These are phyloP conservation scores for Ambrosiella cleistominuta DNA, from an alignment of 2,329 filamentous ascomycete species.

Conservation along the genomic window DNA sequence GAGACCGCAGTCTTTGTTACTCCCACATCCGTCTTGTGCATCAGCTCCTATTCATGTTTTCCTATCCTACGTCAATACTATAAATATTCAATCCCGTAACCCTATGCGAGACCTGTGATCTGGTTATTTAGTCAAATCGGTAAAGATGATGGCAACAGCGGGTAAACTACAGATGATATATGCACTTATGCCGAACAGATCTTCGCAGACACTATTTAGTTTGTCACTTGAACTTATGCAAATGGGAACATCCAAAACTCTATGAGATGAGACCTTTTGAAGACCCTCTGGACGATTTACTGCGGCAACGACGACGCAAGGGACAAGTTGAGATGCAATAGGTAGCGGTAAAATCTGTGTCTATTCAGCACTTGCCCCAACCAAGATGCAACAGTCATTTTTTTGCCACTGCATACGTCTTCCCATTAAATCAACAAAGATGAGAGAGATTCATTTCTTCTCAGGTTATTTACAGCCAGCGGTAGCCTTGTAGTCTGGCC, in stretches of 20 bases:
- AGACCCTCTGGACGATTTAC: background rate
- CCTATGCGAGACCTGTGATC: background rate
- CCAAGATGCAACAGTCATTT: too few relatives aligned
- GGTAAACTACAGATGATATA: background rate
- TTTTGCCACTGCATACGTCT: too few relatives aligned
- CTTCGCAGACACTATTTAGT: background rate
- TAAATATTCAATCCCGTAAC: background rate
- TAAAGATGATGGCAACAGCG: background rate
- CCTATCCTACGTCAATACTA: background rate
- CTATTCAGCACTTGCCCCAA: too few relatives aligned
- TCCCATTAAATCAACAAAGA: too few relatives aligned
- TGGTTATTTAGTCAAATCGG: background rate
- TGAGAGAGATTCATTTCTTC: too few relatives aligned
- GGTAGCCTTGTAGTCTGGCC: too few relatives aligned
- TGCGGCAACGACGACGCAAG: background rate
- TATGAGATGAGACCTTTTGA: background rate
- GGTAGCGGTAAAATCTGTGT: background rate
- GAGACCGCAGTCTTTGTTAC: background rate
- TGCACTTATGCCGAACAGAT: background rate
- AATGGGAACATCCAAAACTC: background rate
- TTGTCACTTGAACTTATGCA: background rate
- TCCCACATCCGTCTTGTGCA: background rate
- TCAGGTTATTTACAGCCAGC: too few relatives aligned
- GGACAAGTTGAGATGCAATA: background rate
- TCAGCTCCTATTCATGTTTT: background rate